These are phyloP conservation scores for Botrytis aclada DNA, from an alignment of 2,329 filamentous ascomycete genomes.

Conservation along the genomic window DNA sequence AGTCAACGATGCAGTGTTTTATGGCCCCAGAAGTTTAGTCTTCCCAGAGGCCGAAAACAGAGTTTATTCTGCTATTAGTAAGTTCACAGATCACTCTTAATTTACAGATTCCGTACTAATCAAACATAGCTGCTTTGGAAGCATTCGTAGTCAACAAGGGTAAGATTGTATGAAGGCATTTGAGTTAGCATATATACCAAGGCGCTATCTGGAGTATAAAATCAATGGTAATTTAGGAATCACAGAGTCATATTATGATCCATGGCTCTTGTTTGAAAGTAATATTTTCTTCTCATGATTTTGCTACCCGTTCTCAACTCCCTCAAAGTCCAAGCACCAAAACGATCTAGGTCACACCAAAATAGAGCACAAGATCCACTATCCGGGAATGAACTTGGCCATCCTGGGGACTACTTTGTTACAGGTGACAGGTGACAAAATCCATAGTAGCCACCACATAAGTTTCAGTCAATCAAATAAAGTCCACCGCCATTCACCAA, in stretches of 20 bases:
- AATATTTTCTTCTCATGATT: too few species aligned
- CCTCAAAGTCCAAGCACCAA: not conserved
- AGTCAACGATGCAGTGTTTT: slow-evolving; percentile 93
- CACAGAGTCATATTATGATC: not conserved
- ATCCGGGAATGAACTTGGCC: not conserved
- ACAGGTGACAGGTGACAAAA: not conserved
- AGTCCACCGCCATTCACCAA: too few species aligned
- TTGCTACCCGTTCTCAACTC: not conserved
- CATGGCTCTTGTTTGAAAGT: slow-evolving; percentile 1
- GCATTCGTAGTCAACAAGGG: slow-evolving; percentile 95
- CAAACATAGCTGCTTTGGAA: slow-evolving; percentile 64
- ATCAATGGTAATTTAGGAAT: slow-evolving; percentile 8
- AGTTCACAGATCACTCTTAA: slow-evolving; percentile 37
- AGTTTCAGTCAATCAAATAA: not conserved
- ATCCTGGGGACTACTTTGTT: not conserved
- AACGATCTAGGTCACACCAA: not conserved
- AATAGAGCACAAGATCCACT: not conserved
- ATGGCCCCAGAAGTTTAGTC: slow-evolving; percentile 78
- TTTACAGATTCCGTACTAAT: slow-evolving; percentile 20
- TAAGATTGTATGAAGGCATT: slow-evolving; percentile 50
- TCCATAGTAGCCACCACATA: not conserved
- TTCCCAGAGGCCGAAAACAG: slow-evolving; percentile 95
- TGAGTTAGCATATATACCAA: slow-evolving; percentile 8
- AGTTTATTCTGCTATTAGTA: slow-evolving; percentile 81
- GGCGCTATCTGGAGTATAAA: slow-evolving; percentile 18